Evolutionary conservation across 2,329 filamentous ascomycete genomes (phyloP).

Genomic region (Phoma herbarum): DNA sequence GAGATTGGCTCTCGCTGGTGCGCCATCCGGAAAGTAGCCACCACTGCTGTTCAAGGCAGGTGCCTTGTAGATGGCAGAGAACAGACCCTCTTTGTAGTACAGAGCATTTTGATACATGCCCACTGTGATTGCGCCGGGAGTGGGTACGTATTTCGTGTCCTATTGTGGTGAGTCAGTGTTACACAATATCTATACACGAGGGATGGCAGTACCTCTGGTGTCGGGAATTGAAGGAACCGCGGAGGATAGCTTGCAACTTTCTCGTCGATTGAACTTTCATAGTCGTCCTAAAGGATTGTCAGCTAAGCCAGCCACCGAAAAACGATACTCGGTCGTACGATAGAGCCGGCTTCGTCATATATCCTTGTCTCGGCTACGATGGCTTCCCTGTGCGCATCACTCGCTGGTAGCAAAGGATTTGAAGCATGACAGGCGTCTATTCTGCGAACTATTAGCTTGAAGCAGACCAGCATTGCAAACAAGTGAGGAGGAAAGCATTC

Average conservation of each 20-base stretch:
- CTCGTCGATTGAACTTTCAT: constrained; percentile 41
- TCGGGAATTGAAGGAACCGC: constrained; percentile 37
- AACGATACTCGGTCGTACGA: constrained; percentile 55
- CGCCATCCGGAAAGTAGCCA: constrained; percentile 40
- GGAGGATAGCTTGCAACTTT: constrained; percentile 31
- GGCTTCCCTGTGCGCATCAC: constrained; percentile 65
- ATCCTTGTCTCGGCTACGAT: constrained; percentile 72
- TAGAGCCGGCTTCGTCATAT: constrained; percentile 65
- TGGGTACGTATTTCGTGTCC: constrained; percentile 47
- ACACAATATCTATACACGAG: neutral
- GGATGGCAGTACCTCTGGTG: constrained; percentile 30
- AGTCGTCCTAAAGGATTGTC: constrained; percentile 46
- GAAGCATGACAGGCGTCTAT: constrained; percentile 55
- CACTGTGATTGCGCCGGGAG: constrained; percentile 54
- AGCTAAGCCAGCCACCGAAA: constrained; percentile 7
- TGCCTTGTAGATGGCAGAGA: constrained; percentile 83
- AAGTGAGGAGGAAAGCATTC: constrained; percentile 4
- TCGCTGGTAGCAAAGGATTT: constrained; percentile 55
- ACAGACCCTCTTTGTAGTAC: constrained; percentile 73
- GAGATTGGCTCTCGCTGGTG: constrained; percentile 40
- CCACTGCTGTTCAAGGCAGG: constrained; percentile 50
- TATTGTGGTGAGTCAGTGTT: constrained; percentile 13
- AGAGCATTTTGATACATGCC: constrained; percentile 66
- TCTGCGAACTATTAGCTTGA: constrained; percentile 24
- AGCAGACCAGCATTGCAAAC: constrained; percentile 23